Evolutionary conservation across 495 filamentous ascomycete genomes (phyloP), one percentile per base, ranked within the genome.

Genomic region (Tuber indicum): DNA sequence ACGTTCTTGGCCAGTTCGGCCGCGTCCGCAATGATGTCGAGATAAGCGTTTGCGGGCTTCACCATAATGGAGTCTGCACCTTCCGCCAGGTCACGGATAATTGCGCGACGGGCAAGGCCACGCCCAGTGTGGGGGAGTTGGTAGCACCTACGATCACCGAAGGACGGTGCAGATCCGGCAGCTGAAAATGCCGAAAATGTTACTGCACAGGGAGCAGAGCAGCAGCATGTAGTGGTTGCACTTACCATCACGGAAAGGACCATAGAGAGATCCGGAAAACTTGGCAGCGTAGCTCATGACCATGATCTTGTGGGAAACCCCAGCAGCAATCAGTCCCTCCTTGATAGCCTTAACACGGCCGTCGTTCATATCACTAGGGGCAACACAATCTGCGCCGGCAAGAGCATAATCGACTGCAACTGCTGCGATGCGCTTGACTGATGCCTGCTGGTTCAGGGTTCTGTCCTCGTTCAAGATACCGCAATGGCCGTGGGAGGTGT

Each of bases 11-110:
- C 94, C 74, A 98, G 88, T 72, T 98, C 93, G 86, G 96, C 97
- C 44, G 96, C 96, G 85, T 98, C 96, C 74, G 91, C 91, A 79
- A 98, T 97, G 81, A 99, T 96, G 84, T 99, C 96, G 41, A 98
- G 87, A 83, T 97, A 98, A 82, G 93, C 93, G 76, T 91, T 91
- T 16, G 96, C 94, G 3, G 96, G 96, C 86, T 99, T 99, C 66
- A 99, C 96, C 96, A 99, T 98, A 82, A 99, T 97, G 78, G 97
- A 94, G 84, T 99, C 96, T 23, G 96, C 96, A 39, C 96, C 96
- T 84, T 99, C 96, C 76, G 87, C 87, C 71, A 98, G 94, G 83
- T 99, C 96, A 77, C 96, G 89, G 58, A 89, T 85, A 75, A 99
- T 98, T 23, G 96, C 96, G 75, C 96, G 91, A 71, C 95, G 91